Conservation (phyloP, 805 yeast species). For the Pichia paraexigua region DNA sequence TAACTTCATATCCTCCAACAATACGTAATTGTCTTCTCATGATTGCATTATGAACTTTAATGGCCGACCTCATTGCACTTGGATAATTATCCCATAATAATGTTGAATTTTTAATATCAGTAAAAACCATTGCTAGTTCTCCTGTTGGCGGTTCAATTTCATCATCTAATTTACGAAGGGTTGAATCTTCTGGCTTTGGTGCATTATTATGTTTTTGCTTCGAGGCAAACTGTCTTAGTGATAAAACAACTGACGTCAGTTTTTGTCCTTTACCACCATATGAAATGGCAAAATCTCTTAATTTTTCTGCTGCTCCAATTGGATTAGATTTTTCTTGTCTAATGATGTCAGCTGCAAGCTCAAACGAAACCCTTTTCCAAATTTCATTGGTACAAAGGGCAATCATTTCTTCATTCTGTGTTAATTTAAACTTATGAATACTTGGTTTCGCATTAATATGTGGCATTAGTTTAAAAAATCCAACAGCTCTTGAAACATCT, state of each 20-base stretch:
- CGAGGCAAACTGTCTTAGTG: slow-evolving; percentile 47
- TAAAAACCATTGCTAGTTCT: slow-evolving; percentile 89
- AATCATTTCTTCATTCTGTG: slow-evolving; percentile 72
- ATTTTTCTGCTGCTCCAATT: slow-evolving; percentile 83
- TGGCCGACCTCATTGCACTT: slow-evolving; percentile 92
- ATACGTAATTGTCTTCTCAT: slow-evolving; percentile 91
- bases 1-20: slow-evolving; percentile 96
- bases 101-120: slow-evolving; percentile 94
- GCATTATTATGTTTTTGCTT: slow-evolving; percentile 32
- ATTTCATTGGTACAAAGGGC: slow-evolving; percentile 76
- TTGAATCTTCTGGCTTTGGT: slow-evolving; percentile 59
- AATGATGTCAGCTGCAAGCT: slow-evolving; percentile 84
- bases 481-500: slow-evolving; percentile 84
- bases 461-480: slow-evolving; percentile 78
- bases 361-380: slow-evolving; percentile 79
- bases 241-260: slow-evolving; percentile 71
- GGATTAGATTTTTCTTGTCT: slow-evolving; percentile 78
- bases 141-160: slow-evolving; percentile 96
- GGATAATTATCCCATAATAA: slow-evolving; percentile 90
- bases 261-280: slow-evolving; percentile 74
- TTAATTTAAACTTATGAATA: slow-evolving; percentile 50
- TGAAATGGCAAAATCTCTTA: slow-evolving; percentile 89
- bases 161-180: slow-evolving; percentile 72
- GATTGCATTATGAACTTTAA: slow-evolving; percentile 84
- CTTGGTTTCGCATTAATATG: slow-evolving; percentile 87